phyloP scores from a whole-genome alignment of 805 yeast species.

The Yarrowia porcina region DNA sequence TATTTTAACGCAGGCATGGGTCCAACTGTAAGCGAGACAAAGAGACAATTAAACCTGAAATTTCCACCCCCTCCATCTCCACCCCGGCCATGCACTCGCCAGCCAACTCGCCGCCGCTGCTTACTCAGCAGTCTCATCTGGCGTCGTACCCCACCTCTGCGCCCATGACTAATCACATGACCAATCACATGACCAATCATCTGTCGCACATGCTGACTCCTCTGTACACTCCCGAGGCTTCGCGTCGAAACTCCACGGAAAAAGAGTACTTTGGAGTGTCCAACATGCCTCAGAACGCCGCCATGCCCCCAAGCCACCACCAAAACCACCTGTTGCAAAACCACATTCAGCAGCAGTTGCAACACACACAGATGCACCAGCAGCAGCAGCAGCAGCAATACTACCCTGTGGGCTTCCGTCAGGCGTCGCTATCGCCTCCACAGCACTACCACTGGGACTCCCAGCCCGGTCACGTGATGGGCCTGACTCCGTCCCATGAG shows the following conservation, averaged over 20 bases:
- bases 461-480: background rate
- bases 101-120: background rate
- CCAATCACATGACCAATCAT: too few relatives aligned
- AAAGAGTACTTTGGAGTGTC: slow-evolving; percentile 7
- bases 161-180: too few relatives aligned
- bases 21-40: slow-evolving; percentile 19
- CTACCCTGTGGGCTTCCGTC: background rate
- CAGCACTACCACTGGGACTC: slow-evolving; percentile 10
- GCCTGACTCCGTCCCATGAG: background rate
- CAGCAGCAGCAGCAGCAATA: slow-evolving; percentile 6
- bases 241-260: slow-evolving; percentile 5
- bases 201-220: slow-evolving; percentile 20
- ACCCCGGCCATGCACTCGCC: background rate
- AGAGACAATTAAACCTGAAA: slow-evolving; percentile 4
- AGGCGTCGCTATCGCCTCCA: background rate
- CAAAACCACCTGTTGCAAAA: too few relatives aligned
- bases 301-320: background rate
- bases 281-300: background rate
- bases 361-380: slow-evolving; percentile 8
- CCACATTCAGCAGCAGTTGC: slow-evolving; percentile 3
- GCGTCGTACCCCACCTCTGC: background rate
- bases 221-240: slow-evolving; percentile 19
- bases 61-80: too few relatives aligned
- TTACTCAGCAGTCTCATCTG: too few relatives aligned
- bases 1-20: slow-evolving; percentile 8